A percentile compares a stretch with the other conserved stretches of the same genome.
These are phyloP conservation scores for Noccaea bulbosa DNA, from an alignment of 345 rosid genomes.

Conservation along the genomic window DNA sequence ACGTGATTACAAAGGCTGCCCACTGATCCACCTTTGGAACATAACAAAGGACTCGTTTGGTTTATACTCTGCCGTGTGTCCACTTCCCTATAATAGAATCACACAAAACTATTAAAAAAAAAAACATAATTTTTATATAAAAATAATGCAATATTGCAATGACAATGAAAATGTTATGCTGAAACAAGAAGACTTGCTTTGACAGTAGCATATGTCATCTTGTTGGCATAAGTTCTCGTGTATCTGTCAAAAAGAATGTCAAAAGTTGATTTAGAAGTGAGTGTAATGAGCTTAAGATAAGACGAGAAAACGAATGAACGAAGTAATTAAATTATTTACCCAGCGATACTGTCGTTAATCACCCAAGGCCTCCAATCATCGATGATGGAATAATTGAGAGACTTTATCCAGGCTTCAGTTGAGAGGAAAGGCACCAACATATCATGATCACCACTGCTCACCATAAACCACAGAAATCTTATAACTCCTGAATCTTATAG, in stretches of 20 bases:
- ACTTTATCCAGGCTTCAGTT: constrained; percentile 59
- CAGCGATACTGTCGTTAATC: constrained; percentile 49
- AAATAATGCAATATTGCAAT: no score
- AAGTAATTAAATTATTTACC: neutral
- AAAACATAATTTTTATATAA: neutral
- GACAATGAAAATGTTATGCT: neutral
- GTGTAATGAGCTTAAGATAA: neutral
- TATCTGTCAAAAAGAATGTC: constrained; percentile 40
- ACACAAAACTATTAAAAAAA: neutral
- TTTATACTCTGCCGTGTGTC: constrained; percentile 34
- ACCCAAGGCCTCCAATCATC: constrained; percentile 65
- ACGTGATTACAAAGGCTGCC: constrained; percentile 21
- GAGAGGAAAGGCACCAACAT: constrained; percentile 42
- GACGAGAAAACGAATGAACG: no score
- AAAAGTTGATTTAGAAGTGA: neutral
- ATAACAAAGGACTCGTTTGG: constrained; percentile 31
- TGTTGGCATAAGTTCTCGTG: constrained; percentile 51
- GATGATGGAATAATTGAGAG: constrained; percentile 50
- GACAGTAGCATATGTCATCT: constrained; percentile 59
- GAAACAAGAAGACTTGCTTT: constrained; percentile 47
- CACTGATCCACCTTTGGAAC: constrained; percentile 38
- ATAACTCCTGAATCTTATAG: neutral
- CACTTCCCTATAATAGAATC: constrained; percentile 36
- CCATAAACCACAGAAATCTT: neutral
- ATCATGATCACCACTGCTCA: constrained; percentile 65